Evolutionary conservation across 345 rosid species (phyloP).

Genomic region (Leavenworthia alabamica): DNA sequence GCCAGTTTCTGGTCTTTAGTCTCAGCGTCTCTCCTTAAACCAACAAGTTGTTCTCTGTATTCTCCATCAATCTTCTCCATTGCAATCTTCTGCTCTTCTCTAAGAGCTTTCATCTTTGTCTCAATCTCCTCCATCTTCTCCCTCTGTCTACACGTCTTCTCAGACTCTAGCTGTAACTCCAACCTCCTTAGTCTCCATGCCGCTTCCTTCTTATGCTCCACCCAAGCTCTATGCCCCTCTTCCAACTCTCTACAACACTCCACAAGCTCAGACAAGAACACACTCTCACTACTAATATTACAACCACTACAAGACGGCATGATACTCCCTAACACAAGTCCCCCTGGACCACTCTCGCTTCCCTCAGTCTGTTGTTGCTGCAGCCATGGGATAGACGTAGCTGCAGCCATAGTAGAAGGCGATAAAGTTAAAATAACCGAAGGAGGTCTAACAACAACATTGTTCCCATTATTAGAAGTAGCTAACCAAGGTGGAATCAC

Average conservation of each 20-base stretch:
- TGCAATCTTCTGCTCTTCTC: conserved; percentile 68
- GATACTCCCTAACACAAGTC: conserved; percentile 44
- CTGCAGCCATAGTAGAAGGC: conserved; percentile 65
- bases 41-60: conserved; percentile 62
- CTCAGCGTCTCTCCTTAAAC: conserved; percentile 74
- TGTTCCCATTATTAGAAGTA: conserved; percentile 43
- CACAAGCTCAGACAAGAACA: conserved; percentile 57
- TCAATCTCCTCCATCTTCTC: conserved; percentile 91
- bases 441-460: conserved; percentile 51
- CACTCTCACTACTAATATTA: conserved; percentile 37
- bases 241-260: conserved; percentile 92
- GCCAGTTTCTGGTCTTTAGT: conserved; percentile 82
- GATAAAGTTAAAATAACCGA: conserved; percentile 81
- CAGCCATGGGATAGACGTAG: conserved; percentile 75
- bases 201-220: conserved; percentile 87
- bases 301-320: conserved; percentile 36
- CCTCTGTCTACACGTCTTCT: conserved; percentile 64
- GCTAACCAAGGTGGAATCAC: conserved; percentile 87
- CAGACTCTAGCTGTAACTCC: conserved; percentile 89
- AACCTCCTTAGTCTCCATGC: conserved; percentile 89
- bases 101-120: conserved; percentile 68
- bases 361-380: conserved; percentile 55
- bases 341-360: conserved; percentile 32
- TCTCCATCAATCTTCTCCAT: conserved; percentile 79
- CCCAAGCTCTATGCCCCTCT: conserved; percentile 80